phyloP scores from a whole-genome alignment of 345 rosid species.

The Lumnitzera racemosa region DNA sequence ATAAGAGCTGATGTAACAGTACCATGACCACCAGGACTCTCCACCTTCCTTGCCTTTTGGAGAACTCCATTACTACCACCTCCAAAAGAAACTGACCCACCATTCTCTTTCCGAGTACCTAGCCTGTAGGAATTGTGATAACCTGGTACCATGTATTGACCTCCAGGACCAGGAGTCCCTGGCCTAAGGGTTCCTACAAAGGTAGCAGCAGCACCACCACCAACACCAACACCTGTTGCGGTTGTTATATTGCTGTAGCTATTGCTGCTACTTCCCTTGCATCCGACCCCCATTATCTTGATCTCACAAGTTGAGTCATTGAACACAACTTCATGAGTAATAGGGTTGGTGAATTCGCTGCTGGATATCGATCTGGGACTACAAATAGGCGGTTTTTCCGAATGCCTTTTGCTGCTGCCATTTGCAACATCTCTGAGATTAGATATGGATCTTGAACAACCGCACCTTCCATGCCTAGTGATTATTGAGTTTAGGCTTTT shows the following conservation, averaged over 20 bases:
- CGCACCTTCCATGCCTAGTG: slow-evolving; percentile 11
- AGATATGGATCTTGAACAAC: slow-evolving; percentile 34
- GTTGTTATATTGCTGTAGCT: background rate
- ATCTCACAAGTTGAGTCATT: slow-evolving; percentile 26
- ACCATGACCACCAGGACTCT: slow-evolving; percentile 1
- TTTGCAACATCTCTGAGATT: slow-evolving; percentile 30
- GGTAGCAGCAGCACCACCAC: slow-evolving; percentile 3
- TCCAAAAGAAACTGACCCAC: slow-evolving; percentile 6
- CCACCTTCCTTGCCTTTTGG: slow-evolving; percentile 7
- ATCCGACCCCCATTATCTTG: slow-evolving; percentile 19
- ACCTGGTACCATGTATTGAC: slow-evolving; percentile 4
- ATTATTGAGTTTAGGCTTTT: slow-evolving; percentile 9
- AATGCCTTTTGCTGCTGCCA: slow-evolving; percentile 27
- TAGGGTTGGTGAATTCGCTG: slow-evolving; percentile 22
- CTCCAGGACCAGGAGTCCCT: slow-evolving; percentile 20
- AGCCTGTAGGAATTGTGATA: background rate
- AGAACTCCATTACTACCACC: slow-evolving; percentile 1
- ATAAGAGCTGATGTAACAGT: slow-evolving; percentile 10
- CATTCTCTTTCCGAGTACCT: slow-evolving; percentile 7
- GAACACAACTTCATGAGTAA: slow-evolving; percentile 28
- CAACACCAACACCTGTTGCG: too few relatives aligned
- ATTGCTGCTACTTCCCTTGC: background rate
- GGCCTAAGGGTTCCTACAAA: slow-evolving; percentile 20
- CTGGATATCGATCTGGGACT: slow-evolving; percentile 45
- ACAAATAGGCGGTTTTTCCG: slow-evolving; percentile 15